phyloP scores from a whole-genome alignment of 1,284 basidiomycete species.

The Irpex lacteus region DNA sequence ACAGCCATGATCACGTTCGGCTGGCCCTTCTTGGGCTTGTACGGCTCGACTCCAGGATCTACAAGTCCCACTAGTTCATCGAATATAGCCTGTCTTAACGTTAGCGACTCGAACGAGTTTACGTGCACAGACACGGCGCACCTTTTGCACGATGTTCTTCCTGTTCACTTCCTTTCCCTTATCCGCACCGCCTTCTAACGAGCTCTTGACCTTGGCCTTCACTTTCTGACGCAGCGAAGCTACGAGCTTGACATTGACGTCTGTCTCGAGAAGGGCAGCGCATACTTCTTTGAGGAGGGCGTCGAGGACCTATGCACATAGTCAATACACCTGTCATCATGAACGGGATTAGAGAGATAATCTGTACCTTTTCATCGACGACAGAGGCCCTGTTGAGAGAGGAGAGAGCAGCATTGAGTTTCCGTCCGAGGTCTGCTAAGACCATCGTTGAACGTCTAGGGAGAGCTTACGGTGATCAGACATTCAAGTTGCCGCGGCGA shows the following conservation, averaged over 20 bases:
- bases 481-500: not conserved
- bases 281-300: slow-evolving; percentile 94
- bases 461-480: slow-evolving; percentile 19
- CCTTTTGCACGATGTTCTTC: slow-evolving; percentile 89
- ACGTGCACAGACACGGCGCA: slow-evolving; percentile 27
- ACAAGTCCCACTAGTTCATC: slow-evolving; percentile 96
- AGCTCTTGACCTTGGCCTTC: slow-evolving; percentile 80
- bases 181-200: slow-evolving; percentile 70
- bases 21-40: slow-evolving; percentile 96
- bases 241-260: slow-evolving; percentile 98
- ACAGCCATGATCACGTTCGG: slow-evolving; percentile 97
- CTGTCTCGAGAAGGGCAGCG: slow-evolving; percentile 90
- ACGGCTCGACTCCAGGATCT: slow-evolving; percentile 92
- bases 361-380: slow-evolving; percentile 81
- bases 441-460: slow-evolving; percentile 65
- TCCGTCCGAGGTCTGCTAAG: slow-evolving; percentile 91
- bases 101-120: too few species aligned
- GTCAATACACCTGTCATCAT: too few species aligned
- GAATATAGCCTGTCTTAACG: slow-evolving; percentile 77
- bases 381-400: slow-evolving; percentile 85
- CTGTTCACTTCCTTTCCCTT: slow-evolving; percentile 80
- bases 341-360: too few species aligned
- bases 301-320: slow-evolving; percentile 75
- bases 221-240: slow-evolving; percentile 86
- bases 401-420: slow-evolving; percentile 91